phyloP scores from a whole-genome alignment of 305 asterid genomes.

The Fraxinus velutina region DNA sequence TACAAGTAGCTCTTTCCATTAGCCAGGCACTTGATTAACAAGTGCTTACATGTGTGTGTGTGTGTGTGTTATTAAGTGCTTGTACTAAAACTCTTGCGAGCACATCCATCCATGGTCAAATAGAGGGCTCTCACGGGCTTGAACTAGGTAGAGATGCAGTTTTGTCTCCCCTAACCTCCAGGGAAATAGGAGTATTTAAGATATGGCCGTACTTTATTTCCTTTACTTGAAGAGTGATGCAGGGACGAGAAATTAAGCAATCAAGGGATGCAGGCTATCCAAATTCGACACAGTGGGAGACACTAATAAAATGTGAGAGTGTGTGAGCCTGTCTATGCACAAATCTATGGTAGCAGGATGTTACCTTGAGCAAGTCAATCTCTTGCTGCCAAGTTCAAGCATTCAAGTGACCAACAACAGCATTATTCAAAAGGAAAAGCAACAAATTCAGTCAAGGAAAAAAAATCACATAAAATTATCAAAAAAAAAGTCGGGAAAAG shows the following conservation, averaged over 20 bases:
- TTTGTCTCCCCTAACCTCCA: neutral
- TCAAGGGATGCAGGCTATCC: neutral
- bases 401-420: slow-evolving; percentile 25
- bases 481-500: neutral
- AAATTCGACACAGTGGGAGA: neutral
- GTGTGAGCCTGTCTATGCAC: neutral
- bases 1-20: neutral
- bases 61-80: neutral
- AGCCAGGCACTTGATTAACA: neutral
- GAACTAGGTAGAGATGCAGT: neutral
- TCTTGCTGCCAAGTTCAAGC: slow-evolving; percentile 68
- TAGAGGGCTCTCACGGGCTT: neutral
- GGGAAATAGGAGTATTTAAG: neutral
- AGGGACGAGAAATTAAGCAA: neutral
- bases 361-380: slow-evolving; percentile 88
- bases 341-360: neutral
- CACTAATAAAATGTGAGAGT: neutral
- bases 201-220: neutral
- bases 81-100: neutral
- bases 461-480: neutral
- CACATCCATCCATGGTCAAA: neutral
- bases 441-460: slow-evolving; percentile 21
- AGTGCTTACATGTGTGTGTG: neutral
- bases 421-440: slow-evolving; percentile 33
- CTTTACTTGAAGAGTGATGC: neutral